Evolutionary conservation across 768 basidiomycete species (phyloP), one percentile per base, ranked within the genome.

Genomic region (Sporobolomyces phaffii): DNA sequence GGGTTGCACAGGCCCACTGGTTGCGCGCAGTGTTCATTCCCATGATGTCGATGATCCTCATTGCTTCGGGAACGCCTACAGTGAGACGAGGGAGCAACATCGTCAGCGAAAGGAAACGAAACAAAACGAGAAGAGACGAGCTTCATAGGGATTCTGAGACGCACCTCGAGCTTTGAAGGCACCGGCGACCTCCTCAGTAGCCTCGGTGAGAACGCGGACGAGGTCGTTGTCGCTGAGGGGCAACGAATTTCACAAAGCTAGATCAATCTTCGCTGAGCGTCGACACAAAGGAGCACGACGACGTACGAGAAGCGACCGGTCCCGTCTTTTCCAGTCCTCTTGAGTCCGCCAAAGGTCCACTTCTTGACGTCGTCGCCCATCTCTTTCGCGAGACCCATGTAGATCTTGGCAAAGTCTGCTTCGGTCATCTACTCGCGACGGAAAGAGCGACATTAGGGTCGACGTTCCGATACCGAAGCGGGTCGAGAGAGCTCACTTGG

Each of bases 1-100:
- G 53, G 17, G 76, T 85, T 75, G 87, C 89, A n/a, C 31, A 36
- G 7, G 31, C 28, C 69, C 69, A 70, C 5, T 41, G 40, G 22
- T 26, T 49, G n/a, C 69, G 54, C 22, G 69, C 53, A 1, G 28
- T n/a, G 17, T 45, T 28, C 64, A 70, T 70, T 5, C 65, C 54
- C 24, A 62, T 43, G 24, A 45, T 15, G 59, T 67, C 65, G 48
- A 67, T 62, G 33, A 61, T 44, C 10, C 49, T 24, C 56, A 70
- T 62, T n/a, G 52, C 53, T 14, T 44, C 49, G 31, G 69, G 68
- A 18, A 60, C 60, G 44, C 51, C 64, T 65, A 36, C 33, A 15
- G 28, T 14, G 41, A 22, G 50, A 14, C 8, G 14, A 8, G 18
- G 44, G 26, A 47, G 41, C n/a, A 33, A 18, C 34, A 36, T 29